Evolutionary conservation across 805 yeast genomes (phyloP), one percentile per base, ranked within the genome.

Genomic region (Yamadazyma paraphyllophila): DNA sequence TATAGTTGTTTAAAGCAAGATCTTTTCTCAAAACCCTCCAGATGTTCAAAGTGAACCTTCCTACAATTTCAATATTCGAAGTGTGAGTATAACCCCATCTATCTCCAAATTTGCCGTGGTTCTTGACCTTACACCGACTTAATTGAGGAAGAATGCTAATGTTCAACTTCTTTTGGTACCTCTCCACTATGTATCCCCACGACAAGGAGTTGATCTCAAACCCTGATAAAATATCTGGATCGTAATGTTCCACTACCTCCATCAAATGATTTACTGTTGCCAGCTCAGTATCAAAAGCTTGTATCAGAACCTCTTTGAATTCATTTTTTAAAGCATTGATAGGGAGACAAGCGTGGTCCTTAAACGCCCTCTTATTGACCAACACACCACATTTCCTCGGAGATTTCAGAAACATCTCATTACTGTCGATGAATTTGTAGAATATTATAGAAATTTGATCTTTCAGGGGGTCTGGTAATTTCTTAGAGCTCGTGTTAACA

Each of bases 201-300:
- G 97, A 88, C 0, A 77, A 56, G 0, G 82, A 67, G 51, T 88
- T 86, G 5, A 88, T 75, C 57, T 94, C 99, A 60, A 77, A 94
- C 0, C 97, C 98, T 0, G 88, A 75, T 5, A 94, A 58, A 26
- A 94, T 80, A 60, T 94, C 99, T 0, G 98, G 97, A 58, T 94
- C 98, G 42, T 81, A 72, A 2, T 69, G 53, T 14, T 81, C 75
- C 0, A 88, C 82, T 12, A 85, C 51, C 1, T 74, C 71, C 0
- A 82, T 65, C 7, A 92, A 65, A 5, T 73, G 73, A 7, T 73
- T 66, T 1, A 90, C 59, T 80, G 88, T 69, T 6, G 74, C 80
- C 1, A 62, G 47, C 56, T 92, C 98, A n/a, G 26, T 45, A 32
- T 40, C 46, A 14, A 46, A 37, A 5, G 39, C 16, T 8, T 20